Evolutionary conservation across 163 green algal species (phyloP).

Genomic region (Volvox carteri): DNA sequence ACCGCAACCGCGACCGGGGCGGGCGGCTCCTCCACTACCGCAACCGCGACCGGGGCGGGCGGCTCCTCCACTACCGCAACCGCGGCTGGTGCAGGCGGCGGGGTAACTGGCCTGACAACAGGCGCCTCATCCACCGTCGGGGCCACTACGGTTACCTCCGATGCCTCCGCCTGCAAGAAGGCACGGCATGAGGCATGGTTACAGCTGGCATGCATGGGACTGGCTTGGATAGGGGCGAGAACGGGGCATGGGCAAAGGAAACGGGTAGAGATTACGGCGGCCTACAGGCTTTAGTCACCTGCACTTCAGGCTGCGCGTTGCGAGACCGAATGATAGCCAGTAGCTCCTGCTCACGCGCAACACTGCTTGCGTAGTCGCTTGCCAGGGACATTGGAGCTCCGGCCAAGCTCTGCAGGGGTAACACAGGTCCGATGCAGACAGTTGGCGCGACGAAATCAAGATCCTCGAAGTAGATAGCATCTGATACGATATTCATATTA

Average conservation of each 20-base stretch:
- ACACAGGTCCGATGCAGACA: too few species aligned
- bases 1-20: not conserved
- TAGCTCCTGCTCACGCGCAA: conserved; percentile 27
- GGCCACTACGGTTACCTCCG: not conserved
- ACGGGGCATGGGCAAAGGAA: too few species aligned
- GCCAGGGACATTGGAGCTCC: not conserved
- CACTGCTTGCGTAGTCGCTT: not conserved
- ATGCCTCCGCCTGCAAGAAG: not conserved
- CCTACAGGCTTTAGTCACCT: too few species aligned
- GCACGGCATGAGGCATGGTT: too few species aligned
- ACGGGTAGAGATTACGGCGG: too few species aligned
- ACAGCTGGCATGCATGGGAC: too few species aligned
- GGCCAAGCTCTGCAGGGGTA: not conserved
- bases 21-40: not conserved
- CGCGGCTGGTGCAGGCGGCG: not conserved
- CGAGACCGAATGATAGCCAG: conserved; percentile 8
- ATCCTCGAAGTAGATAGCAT: too few species aligned
- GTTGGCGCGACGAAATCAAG: too few species aligned
- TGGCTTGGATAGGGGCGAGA: too few species aligned
- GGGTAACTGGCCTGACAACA: not conserved
- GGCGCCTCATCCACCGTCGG: not conserved
- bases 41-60: not conserved
- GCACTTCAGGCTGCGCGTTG: too few species aligned
- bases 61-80: not conserved
- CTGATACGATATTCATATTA: too few species aligned